Evolutionary conservation across 2,329 filamentous ascomycete species (phyloP).

Genomic region (Neofusicoccum sp.): DNA sequence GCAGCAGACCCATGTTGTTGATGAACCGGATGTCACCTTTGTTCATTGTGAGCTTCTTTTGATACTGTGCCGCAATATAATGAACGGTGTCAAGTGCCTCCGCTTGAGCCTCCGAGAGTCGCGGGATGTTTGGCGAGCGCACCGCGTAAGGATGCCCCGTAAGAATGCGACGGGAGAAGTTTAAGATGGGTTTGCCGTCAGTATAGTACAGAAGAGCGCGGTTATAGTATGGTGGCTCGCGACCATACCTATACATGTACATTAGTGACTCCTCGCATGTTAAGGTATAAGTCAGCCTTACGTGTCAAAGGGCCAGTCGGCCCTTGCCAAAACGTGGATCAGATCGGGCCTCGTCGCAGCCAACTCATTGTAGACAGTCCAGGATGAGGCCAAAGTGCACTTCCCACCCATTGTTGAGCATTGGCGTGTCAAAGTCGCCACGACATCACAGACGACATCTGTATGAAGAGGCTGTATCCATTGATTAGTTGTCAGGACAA

Average conservation of each 20-base stretch:
- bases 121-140: neutral
- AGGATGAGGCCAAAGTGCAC: neutral
- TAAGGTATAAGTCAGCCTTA: neutral
- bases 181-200: neutral
- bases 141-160: neutral
- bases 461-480: neutral
- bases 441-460: too few species aligned
- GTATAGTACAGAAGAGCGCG: neutral
- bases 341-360: conserved; percentile 4
- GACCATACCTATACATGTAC: too few species aligned
- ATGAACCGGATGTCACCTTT: neutral
- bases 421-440: neutral
- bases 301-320: conserved; percentile 1
- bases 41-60: neutral
- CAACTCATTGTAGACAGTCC: neutral
- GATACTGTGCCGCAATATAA: neutral
- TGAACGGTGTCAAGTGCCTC: neutral
- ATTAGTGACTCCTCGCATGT: too few species aligned
- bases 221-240: neutral
- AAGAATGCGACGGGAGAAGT: too few species aligned
- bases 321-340: neutral
- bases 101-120: neutral
- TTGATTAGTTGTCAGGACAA: too few species aligned
- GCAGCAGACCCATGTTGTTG: neutral
- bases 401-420: neutral